Conservation (phyloP, 495 filamentous ascomycete species). For the Xylaria grammica region DNA sequence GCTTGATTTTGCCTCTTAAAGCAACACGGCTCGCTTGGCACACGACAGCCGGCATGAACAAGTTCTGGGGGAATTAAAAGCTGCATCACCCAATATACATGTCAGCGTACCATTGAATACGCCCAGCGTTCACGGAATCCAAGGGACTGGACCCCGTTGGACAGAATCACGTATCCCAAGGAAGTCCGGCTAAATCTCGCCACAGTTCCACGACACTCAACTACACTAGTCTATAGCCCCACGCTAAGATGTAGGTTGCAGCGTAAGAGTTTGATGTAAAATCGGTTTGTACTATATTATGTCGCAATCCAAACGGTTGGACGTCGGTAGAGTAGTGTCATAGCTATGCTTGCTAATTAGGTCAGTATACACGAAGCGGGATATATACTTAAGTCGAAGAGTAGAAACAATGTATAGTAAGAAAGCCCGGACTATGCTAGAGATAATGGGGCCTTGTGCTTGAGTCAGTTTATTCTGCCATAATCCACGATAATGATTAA, state of each 20-base stretch:
- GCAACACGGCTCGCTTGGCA: neutral
- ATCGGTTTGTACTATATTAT: constrained; percentile 1
- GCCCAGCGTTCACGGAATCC: neutral
- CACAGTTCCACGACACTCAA: neutral
- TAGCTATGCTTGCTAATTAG: neutral
- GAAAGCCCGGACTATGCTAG: no score
- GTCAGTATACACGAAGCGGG: no score
- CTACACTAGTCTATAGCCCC: no score
- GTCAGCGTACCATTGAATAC: neutral
- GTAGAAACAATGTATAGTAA: no score
- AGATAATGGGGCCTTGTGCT: neutral
- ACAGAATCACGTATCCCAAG: neutral
- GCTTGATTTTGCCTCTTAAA: neutral
- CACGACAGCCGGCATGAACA: neutral
- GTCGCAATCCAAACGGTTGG: neutral
- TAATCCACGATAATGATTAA: neutral
- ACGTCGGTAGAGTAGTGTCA: neutral
- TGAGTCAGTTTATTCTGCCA: constrained; percentile 1
- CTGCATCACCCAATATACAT: neutral
- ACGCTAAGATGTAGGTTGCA: neutral
- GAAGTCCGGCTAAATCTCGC: neutral
- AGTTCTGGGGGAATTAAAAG: neutral
- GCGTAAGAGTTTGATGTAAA: neutral
- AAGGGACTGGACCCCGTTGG: neutral
- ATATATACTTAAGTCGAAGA: no score